Conservation (phyloP, 192 early-diverging fungal species). For the Spizellomyces sp. region DNA sequence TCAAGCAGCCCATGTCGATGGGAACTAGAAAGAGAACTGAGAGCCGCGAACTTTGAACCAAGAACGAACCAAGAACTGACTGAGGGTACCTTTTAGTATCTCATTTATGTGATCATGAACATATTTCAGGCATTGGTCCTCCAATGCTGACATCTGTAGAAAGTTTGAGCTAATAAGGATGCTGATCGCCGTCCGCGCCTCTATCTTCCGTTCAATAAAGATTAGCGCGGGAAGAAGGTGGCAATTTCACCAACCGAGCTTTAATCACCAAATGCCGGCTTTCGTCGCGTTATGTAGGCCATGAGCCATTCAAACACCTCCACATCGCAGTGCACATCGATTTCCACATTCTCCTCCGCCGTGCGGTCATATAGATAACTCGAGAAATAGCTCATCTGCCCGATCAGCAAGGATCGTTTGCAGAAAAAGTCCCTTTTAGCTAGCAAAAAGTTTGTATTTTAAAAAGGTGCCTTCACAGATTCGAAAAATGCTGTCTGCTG, state of each 20-base stretch:
- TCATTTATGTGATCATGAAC: constrained; percentile 52
- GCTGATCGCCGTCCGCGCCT: constrained; percentile 46
- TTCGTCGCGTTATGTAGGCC: constrained; percentile 42
- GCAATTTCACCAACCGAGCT: background rate
- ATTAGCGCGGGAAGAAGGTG: background rate
- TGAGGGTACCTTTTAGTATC: constrained; percentile 43
- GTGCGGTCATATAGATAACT: constrained; percentile 35
- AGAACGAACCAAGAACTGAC: too few species aligned
- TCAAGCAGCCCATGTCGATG: constrained; percentile 53
- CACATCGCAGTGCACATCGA: constrained; percentile 61
- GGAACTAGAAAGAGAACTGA: constrained; percentile 29
- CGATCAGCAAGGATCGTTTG: constrained; percentile 43
- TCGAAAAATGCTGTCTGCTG: background rate
- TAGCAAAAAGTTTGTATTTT: constrained; percentile 1
- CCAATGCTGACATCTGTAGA: constrained; percentile 50
- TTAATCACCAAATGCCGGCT: constrained; percentile 39
- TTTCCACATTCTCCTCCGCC: constrained; percentile 41
- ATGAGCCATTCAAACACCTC: constrained; percentile 64
- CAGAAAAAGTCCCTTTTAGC: constrained; percentile 56
- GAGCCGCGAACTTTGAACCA: too few species aligned
- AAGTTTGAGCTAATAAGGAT: constrained; percentile 59
- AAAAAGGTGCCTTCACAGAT: background rate
- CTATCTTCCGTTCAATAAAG: constrained; percentile 15
- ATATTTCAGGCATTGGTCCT: constrained; percentile 47
- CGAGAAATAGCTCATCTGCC: constrained; percentile 57